phyloP scores from a whole-genome alignment of 768 basidiomycete genomes.

The Dioszegia aurantiaca region DNA sequence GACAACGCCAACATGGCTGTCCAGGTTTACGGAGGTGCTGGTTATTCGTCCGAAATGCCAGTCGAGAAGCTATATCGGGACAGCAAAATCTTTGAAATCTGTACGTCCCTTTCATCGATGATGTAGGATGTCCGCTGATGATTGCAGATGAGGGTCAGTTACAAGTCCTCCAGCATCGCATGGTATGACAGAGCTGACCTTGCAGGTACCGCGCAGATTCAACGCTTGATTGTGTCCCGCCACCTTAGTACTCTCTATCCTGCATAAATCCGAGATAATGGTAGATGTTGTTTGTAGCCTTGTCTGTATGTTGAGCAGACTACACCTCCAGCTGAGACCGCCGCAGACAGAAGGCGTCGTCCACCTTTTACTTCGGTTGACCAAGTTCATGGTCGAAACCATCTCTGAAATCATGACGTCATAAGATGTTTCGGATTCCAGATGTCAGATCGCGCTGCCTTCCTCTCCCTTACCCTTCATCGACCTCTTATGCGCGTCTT shows the following conservation, averaged over 20 bases:
- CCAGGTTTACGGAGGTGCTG: constrained; percentile 47
- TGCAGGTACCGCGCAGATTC: constrained; percentile 47
- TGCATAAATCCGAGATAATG: constrained; percentile 19
- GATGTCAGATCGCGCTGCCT: too few species aligned
- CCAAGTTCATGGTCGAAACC: too few species aligned
- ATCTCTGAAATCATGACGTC: too few species aligned
- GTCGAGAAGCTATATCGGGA: constrained; percentile 53
- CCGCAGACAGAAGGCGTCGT: too few species aligned
- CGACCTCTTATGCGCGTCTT: too few species aligned
- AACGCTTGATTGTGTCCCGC: constrained; percentile 52
- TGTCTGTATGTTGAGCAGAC: too few species aligned
- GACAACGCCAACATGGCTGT: constrained; percentile 54
- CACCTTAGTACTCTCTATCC: constrained; percentile 46
- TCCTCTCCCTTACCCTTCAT: too few species aligned
- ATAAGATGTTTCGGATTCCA: too few species aligned
- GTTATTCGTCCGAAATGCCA: constrained; percentile 53
- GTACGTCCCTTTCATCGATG: constrained; percentile 31
- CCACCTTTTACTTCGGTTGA: too few species aligned
- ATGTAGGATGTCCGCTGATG: background rate
- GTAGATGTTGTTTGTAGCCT: too few species aligned
- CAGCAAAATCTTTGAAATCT: constrained; percentile 53
- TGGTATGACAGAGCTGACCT: background rate
- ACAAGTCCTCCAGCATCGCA: background rate
- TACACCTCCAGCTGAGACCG: too few species aligned
- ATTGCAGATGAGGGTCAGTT: constrained; percentile 26